A percentile compares a stretch with the other conserved stretches of the same genome.
phyloP scores from a whole-genome alignment of 257 asterid species.

The Hygrophila difformis region DNA sequence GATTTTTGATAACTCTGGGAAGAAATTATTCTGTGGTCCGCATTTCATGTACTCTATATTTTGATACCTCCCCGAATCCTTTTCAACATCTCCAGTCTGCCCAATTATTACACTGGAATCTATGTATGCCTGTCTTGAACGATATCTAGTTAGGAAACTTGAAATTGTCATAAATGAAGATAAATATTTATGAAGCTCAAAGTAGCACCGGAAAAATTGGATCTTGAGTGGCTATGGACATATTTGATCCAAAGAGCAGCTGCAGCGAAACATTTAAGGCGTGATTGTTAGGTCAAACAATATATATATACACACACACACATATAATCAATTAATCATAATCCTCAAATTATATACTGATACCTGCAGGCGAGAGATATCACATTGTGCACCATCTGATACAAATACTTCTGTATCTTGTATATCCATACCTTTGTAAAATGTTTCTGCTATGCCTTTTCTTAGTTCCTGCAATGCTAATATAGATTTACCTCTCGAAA shows the following conservation, averaged over 20 bases:
- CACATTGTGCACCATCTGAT: conserved; percentile 89
- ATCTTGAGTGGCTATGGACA: conserved; percentile 74
- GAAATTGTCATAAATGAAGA: background rate
- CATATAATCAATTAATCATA: too few relatives aligned
- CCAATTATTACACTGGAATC: conserved; percentile 83
- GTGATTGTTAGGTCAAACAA: too few relatives aligned
- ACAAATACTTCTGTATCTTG: conserved; percentile 60
- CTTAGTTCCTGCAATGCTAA: conserved; percentile 47
- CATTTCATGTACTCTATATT: conserved; percentile 70
- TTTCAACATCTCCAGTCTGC: conserved; percentile 53
- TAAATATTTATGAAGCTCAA: conserved; percentile 3
- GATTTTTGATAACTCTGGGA: conserved; percentile 49
- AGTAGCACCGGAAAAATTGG: conserved; percentile 71
- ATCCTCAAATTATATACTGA: too few relatives aligned
- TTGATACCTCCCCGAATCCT: conserved; percentile 42
- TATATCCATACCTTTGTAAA: conserved; percentile 41
- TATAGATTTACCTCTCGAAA: conserved; percentile 1
- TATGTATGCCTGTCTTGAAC: conserved; percentile 57
- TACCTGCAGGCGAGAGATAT: conserved; percentile 85
- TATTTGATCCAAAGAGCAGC: conserved; percentile 77
- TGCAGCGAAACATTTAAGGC: conserved; percentile 22
- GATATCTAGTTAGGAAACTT: too few relatives aligned
- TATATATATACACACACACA: too few relatives aligned
- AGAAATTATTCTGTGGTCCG: conserved; percentile 52
- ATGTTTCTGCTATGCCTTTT: conserved; percentile 46